Evolutionary conservation across 345 rosid species (phyloP).

Genomic region (Arabis alpina): DNA sequence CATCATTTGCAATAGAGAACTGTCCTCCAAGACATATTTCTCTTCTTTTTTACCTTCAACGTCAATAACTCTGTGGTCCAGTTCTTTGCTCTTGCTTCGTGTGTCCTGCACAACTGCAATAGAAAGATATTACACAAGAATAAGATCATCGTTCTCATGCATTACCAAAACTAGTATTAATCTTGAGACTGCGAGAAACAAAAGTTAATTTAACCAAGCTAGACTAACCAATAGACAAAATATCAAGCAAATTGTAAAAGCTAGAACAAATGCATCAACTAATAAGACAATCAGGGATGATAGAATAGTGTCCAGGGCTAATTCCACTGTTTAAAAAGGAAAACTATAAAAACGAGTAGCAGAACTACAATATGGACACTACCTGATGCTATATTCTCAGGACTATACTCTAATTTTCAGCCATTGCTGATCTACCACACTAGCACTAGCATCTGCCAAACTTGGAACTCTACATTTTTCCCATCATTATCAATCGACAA

Average conservation of each 20-base stretch:
- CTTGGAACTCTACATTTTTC: conserved; percentile 18
- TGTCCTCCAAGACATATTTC: not conserved
- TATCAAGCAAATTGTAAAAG: too few relatives aligned
- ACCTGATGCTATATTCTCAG: conserved; percentile 11
- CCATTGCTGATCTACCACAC: conserved; percentile 2
- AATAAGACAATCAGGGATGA: too few relatives aligned
- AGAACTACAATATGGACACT: too few relatives aligned
- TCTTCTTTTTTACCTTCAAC: conserved; percentile 30
- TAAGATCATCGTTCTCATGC: too few relatives aligned
- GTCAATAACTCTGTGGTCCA: conserved; percentile 17
- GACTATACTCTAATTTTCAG: conserved; percentile 13
- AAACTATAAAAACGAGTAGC: too few relatives aligned
- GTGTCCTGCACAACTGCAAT: conserved; percentile 26
- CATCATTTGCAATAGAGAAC: conserved; percentile 1
- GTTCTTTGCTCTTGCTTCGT: conserved; percentile 1
- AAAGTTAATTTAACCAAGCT: too few relatives aligned
- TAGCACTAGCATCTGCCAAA: conserved; percentile 34
- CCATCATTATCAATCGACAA: conserved; percentile 8
- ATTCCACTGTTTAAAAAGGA: conserved; percentile 40
- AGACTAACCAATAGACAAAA: too few relatives aligned
- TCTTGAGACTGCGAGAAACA: too few relatives aligned
- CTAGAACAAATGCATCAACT: too few relatives aligned
- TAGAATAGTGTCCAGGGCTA: conserved; percentile 17
- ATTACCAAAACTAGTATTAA: too few relatives aligned
- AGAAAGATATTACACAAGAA: not conserved